Percentiles rank a stretch among this genome's conserved stretches.
Conservation (phyloP, 2,329 filamentous ascomycete species). For the Paracorniculantispora psalliotae region DNA sequence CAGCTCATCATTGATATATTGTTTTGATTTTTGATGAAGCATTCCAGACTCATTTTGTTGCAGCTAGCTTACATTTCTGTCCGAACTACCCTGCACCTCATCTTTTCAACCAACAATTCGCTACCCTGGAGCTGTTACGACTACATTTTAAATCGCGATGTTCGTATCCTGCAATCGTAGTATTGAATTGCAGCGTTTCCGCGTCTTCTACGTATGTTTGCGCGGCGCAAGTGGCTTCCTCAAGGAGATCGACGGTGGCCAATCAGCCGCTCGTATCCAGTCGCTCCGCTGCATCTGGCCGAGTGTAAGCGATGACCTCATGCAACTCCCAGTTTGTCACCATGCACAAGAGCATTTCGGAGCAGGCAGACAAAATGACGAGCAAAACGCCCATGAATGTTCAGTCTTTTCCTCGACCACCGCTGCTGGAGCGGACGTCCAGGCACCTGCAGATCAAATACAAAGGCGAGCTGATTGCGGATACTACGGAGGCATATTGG, state of each 20-base stretch:
- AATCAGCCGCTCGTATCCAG: slow-evolving; percentile 8
- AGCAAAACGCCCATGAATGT: slow-evolving; percentile 46
- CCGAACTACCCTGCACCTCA: background rate
- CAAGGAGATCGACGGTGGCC: too few species aligned
- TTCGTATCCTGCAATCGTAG: too few species aligned
- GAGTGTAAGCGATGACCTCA: background rate
- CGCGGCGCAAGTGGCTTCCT: too few species aligned
- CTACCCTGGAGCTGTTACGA: background rate
- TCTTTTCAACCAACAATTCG: background rate
- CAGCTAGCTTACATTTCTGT: too few species aligned
- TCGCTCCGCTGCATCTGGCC: slow-evolving; percentile 13
- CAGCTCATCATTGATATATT: too few species aligned
- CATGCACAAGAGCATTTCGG: background rate
- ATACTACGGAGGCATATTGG: slow-evolving; percentile 56
- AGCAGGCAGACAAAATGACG: slow-evolving; percentile 26
- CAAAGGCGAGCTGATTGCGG: slow-evolving; percentile 49
- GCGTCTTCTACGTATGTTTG: too few species aligned
- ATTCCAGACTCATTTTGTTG: too few species aligned
- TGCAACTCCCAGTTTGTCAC: background rate
- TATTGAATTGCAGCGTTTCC: too few species aligned
- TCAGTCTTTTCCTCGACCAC: slow-evolving; percentile 54
- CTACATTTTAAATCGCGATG: background rate
- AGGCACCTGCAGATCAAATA: slow-evolving; percentile 54
- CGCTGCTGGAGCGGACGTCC: slow-evolving; percentile 47
- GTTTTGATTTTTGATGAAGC: too few species aligned